phyloP scores from a whole-genome alignment of 805 yeast genomes.

The Yamadazyma insecticola region DNA sequence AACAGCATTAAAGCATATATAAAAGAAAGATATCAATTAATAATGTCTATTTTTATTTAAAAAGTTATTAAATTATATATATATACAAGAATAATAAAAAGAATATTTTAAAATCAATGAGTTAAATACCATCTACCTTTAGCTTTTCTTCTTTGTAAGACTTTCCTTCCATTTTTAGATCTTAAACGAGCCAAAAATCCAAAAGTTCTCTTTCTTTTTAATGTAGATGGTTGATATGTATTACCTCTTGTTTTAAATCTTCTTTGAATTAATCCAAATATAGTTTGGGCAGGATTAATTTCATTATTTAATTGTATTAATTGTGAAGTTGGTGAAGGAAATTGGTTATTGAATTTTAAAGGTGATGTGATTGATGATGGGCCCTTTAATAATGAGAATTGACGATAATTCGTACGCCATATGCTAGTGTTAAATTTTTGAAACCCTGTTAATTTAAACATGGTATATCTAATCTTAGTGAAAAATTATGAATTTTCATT shows the following conservation, averaged over 20 bases:
- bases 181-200: slow-evolving; percentile 87
- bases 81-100: not conserved
- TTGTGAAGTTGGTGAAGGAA: too few relatives aligned
- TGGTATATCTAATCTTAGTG: too few relatives aligned
- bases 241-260: slow-evolving; percentile 90
- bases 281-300: too few relatives aligned
- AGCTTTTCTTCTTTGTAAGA: slow-evolving; percentile 69
- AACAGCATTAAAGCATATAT: too few relatives aligned
- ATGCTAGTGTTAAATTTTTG: too few relatives aligned
- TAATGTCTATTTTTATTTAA: not conserved
- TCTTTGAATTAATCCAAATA: slow-evolving; percentile 41
- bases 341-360: not conserved
- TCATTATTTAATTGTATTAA: too few relatives aligned
- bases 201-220: slow-evolving; percentile 82
- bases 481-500: too few relatives aligned
- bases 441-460: too few relatives aligned
- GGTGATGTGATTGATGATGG: not conserved
- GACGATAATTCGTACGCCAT: too few relatives aligned
- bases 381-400: slow-evolving; percentile 1
- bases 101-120: slow-evolving; percentile 41
- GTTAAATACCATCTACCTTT: slow-evolving; percentile 94
- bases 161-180: slow-evolving; percentile 69
- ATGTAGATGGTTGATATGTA: slow-evolving; percentile 89
- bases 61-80: not conserved
- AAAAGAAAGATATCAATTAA: not conserved